Base-by-base conservation (phyloP, 371 early-diverging fungal species). In the Actinomucor elegans region DNA sequence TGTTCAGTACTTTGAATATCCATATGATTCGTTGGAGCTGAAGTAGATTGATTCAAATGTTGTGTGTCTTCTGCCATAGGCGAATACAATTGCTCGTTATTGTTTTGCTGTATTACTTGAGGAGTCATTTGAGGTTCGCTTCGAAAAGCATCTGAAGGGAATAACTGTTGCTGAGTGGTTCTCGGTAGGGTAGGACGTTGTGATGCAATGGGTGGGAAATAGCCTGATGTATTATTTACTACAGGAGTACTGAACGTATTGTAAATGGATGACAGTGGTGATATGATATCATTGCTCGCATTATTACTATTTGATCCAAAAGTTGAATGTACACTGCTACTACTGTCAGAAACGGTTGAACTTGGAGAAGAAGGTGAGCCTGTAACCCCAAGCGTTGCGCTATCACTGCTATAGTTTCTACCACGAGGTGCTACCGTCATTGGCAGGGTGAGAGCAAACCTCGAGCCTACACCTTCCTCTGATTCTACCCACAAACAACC, bases 401-500 rank as follows among this genome's bases (percentile, higher is more conserved):
- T 51, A 18, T 59, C 66, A 8, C 43, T 45, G 29, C 51, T 55
- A 29, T 56, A 48, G 17, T 61, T 51, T 48, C 45, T 52, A 10
- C 44, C 52, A n/a, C 54, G 38, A 17, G 59, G 51, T 10, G 76
- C 70, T 12, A 75, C 54, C 5, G 77, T 66, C 55, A 83, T 65
- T 9, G 83, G 83, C 24, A 83, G 54, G 3, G 83, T 80, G 28
- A 80, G 65, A 5, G 83, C 79, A 42, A 83, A 83, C 5, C 80
- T 51, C 0, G 81, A 80, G 21, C 83, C 83, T 23, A 63, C 59
- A 4, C 67, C 67, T 55, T 77, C 71, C 31, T 80, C 81, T 20
- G 81, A 80, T 49, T 83, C 83, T 4, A 83, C 83, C 83, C 83
- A 83, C 6, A 83, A 56, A 26, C 79, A 74, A 9, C 83, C 83